These are phyloP conservation scores for Aspergillus haitiensis DNA, from an alignment of 495 filamentous ascomycete genomes.

Conservation along the genomic window DNA sequence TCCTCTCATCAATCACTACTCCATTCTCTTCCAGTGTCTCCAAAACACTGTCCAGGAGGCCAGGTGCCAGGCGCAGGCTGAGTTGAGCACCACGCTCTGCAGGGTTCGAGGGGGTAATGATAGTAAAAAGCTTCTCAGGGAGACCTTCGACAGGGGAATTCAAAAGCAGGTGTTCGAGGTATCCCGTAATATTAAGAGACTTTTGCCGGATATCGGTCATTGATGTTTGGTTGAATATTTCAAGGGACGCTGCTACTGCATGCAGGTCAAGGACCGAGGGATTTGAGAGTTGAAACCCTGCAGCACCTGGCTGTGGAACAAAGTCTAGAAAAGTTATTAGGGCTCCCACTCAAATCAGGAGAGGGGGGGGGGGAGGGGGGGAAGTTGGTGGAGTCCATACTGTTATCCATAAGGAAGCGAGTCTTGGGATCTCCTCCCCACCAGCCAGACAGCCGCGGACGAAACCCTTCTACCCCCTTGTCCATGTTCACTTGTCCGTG, in stretches of 20 bases:
- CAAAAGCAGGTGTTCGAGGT: conserved; percentile 71
- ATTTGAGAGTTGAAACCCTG: conserved; percentile 64
- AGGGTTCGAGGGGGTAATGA: conserved; percentile 78
- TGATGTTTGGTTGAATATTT: conserved; percentile 72
- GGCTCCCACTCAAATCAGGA: not conserved
- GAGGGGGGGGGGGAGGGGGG: not conserved
- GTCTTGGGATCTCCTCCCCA: conserved; percentile 79
- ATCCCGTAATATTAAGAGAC: conserved; percentile 72
- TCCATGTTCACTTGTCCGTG: conserved; percentile 57
- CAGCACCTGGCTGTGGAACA: conserved; percentile 64
- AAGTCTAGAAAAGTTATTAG: conserved; percentile 51
- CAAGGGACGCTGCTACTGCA: conserved; percentile 72
- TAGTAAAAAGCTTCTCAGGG: conserved; percentile 57
- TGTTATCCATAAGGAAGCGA: conserved; percentile 76
- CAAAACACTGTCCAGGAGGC: conserved; percentile 69
- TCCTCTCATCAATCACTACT: conserved; percentile 84
- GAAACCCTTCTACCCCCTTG: conserved; percentile 39
- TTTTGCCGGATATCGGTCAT: conserved; percentile 71
- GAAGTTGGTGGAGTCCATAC: conserved; percentile 29
- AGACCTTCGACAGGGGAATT: conserved; percentile 38
- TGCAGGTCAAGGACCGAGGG: conserved; percentile 61
- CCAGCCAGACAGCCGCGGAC: conserved; percentile 76
- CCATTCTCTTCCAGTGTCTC: conserved; percentile 63
- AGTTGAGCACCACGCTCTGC: conserved; percentile 81
- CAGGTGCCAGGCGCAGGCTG: conserved; percentile 66